phyloP scores from a whole-genome alignment of 2,329 filamentous ascomycete species.

The Cladobotryum protrusum region DNA sequence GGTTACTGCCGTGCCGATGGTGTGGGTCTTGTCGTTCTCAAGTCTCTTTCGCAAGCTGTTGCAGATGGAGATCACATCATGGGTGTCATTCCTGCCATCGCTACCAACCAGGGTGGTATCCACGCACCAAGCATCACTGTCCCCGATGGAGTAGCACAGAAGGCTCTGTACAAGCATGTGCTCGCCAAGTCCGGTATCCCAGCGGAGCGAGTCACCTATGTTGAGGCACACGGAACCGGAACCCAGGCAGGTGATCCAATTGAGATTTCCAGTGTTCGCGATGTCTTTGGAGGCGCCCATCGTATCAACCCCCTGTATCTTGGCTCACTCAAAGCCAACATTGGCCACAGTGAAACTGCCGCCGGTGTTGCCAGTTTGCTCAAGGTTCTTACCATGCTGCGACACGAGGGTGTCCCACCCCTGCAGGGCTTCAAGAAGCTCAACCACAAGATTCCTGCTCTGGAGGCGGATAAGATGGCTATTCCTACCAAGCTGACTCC shows the following conservation, averaged over 20 bases:
- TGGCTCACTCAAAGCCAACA: constrained; percentile 26
- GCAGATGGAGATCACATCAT: constrained; percentile 45
- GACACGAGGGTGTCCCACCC: constrained; percentile 18
- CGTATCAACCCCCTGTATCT: constrained; percentile 14
- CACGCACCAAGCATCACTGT: constrained; percentile 20
- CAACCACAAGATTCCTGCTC: constrained; percentile 22
- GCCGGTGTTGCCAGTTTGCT: constrained; percentile 24
- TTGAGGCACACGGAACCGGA: constrained; percentile 44
- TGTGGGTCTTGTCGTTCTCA: constrained; percentile 38
- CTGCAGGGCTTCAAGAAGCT: constrained; percentile 20
- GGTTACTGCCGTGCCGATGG: constrained; percentile 50
- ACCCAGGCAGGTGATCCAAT: constrained; percentile 41
- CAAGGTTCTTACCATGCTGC: constrained; percentile 29
- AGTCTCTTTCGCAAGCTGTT: constrained; percentile 41
- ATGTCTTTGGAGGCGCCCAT: constrained; percentile 12
- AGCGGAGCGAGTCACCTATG: constrained; percentile 21
- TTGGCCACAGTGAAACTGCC: constrained; percentile 24
- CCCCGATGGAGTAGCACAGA: constrained; percentile 22
- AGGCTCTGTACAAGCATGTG: constrained; percentile 21
- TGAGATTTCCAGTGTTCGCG: constrained; percentile 25
- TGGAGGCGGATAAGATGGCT: constrained; percentile 12
- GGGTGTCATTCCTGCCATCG: constrained; percentile 34
- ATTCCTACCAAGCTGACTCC: constrained; percentile 4
- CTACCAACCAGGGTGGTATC: constrained; percentile 30
- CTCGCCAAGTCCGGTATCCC: constrained; percentile 18